These are phyloP conservation scores for Scheffersomyces lignicola DNA, from an alignment of 1,139 yeast species.

Conservation along the genomic window DNA sequence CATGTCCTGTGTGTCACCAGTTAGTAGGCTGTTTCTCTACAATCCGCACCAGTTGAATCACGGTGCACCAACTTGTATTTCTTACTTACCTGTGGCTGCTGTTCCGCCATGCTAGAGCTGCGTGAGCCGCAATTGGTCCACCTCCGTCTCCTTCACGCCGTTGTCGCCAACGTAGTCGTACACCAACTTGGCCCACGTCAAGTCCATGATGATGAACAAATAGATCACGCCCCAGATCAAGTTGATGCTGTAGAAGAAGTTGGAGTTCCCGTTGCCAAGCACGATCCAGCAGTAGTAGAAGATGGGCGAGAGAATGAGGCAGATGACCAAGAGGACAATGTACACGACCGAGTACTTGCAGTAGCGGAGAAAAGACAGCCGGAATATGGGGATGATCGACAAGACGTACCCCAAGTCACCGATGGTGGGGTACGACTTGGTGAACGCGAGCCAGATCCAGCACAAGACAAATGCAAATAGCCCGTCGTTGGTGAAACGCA, in stretches of 20 bases:
- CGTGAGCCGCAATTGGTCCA: conserved; percentile 33
- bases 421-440: conserved; percentile 86
- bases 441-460: conserved; percentile 65
- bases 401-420: conserved; percentile 77
- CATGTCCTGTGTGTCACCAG: too few species aligned
- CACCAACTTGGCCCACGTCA: conserved; percentile 78
- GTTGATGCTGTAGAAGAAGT: conserved; percentile 93
- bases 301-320: conserved; percentile 67
- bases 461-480: conserved; percentile 66
- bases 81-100: too few species aligned
- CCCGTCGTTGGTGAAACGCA: conserved; percentile 62
- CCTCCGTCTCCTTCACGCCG: conserved; percentile 18
- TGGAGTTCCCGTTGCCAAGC: conserved; percentile 91
- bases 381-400: conserved; percentile 58
- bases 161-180: conserved; percentile 62
- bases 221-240: conserved; percentile 77
- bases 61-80: too few species aligned
- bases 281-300: conserved; percentile 95
- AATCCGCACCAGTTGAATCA: too few species aligned
- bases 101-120: too few species aligned
- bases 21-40: too few species aligned
- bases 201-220: conserved; percentile 68
- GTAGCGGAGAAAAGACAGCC: conserved; percentile 38
- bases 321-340: conserved; percentile 39
- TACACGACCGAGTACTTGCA: conserved; percentile 35